Base-by-base conservation (phyloP, 495 filamentous ascomycete genomes). In the Penicillium steckii region DNA sequence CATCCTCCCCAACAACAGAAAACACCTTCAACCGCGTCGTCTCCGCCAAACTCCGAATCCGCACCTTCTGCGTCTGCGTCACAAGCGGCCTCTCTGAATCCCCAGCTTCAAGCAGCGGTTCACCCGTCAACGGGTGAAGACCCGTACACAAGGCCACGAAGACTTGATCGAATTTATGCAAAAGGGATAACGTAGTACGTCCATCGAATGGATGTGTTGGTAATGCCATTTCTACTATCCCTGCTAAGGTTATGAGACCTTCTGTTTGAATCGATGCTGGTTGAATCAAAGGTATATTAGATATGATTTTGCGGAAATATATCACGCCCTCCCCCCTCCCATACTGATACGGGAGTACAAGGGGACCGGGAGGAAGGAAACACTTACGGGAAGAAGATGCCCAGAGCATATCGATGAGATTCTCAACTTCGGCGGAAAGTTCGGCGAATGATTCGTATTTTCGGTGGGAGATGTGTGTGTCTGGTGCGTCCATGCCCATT, bases 191-290 rank as follows among this genome's bases (percentile, higher is more conserved):
- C 0, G 86, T 89, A 0, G 82, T 58, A 15, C 67, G 61, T 0
- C 85, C 81, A 0, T 83, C 70, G n/a, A 90, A 85, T 0, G 83
- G 76, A 67, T 93, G 92, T 1, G 79, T 73, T 5, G 77, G 60
- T 3, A 95, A 68, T 66, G 85, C 88, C 0, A 76, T 80, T 52
- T 81, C 80, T 13, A 89, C 67, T 22, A 90, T 73, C 46, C 83
- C 76, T 0, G 90, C 89, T 43, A 96, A 75, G 47, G 83, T 87
- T 19, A 96, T 81, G 8, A 96, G 76, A 60, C 87, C 90, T 25
- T 90, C 87, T 10, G 90, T 83, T 72, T 95, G 89, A n/a, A 96
- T 75, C 32, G 80, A 82, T 26, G 91, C 89, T 93, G 58, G 21
- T 23, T 29, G 25, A 23, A 0, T 37, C 22, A 32, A 25, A n/a